Evolutionary conservation across 805 yeast species (phyloP).

Genomic region (Myxozyma melibiosi): DNA sequence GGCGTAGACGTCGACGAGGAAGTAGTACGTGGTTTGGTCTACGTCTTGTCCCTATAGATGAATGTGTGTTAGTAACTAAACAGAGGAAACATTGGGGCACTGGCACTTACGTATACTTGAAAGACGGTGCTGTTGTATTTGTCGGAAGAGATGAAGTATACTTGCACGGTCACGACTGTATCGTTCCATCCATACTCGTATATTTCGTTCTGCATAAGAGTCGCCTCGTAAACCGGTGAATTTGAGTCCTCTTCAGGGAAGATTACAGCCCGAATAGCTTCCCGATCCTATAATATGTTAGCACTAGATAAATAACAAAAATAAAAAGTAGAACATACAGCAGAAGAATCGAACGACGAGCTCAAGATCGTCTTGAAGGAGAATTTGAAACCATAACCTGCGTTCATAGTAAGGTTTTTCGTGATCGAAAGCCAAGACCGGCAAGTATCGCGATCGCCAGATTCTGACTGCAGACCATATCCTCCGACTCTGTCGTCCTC

Average conservation of each 20-base stretch:
- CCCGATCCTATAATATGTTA: background rate
- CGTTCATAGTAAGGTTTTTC: no score
- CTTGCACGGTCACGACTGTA: background rate
- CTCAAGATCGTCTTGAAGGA: background rate
- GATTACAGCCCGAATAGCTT: background rate
- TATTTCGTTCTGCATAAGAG: background rate
- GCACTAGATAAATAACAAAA: background rate
- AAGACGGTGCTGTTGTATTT: background rate
- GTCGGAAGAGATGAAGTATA: background rate
- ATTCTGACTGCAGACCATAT: background rate
- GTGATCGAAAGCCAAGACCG: no score
- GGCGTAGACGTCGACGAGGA: background rate
- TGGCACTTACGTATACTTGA: background rate
- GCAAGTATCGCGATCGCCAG: no score
- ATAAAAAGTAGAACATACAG: background rate
- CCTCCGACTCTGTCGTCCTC: background rate
- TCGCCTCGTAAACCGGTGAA: background rate
- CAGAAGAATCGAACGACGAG: background rate
- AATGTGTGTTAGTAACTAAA: background rate
- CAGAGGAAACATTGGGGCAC: no score
- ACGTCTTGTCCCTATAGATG: background rate
- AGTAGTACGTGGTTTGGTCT: background rate
- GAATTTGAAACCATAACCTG: background rate
- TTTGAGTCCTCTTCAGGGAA: no score
- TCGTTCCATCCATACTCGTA: constrained; percentile 3